These are phyloP conservation scores for Talaromyces stipitatus DNA, from an alignment of 495 filamentous ascomycete species.

Conservation along the genomic window DNA sequence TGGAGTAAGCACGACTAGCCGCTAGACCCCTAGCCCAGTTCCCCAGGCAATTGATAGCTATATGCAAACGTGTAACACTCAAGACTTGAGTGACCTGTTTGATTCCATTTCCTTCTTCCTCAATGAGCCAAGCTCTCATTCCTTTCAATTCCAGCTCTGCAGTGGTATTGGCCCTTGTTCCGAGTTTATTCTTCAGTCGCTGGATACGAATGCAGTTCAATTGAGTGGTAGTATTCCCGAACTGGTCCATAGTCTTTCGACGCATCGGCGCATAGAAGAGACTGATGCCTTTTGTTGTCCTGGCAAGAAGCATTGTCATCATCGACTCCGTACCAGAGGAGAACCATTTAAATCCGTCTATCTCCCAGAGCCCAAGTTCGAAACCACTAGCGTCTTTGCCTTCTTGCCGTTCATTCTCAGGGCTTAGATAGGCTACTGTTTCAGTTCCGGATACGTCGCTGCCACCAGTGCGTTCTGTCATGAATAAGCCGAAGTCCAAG, in stretches of 20 bases:
- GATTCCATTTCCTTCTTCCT: slow-evolving; percentile 46
- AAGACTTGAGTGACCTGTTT: slow-evolving; percentile 51
- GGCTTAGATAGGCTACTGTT: slow-evolving; percentile 38
- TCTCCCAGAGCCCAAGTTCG: slow-evolving; percentile 49
- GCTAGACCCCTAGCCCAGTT: slow-evolving; percentile 46
- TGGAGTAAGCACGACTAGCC: slow-evolving; percentile 43
- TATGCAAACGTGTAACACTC: slow-evolving; percentile 53
- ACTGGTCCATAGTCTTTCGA: slow-evolving; percentile 22
- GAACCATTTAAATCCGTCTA: slow-evolving; percentile 64
- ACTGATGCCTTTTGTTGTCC: slow-evolving; percentile 38
- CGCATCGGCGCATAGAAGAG: slow-evolving; percentile 55
- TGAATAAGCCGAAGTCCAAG: slow-evolving; percentile 70
- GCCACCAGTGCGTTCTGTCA: slow-evolving; percentile 61
- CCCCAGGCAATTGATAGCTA: slow-evolving; percentile 39
- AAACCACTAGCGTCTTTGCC: slow-evolving; percentile 22
- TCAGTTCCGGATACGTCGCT: slow-evolving; percentile 56
- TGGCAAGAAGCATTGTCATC: slow-evolving; percentile 54
- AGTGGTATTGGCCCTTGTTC: slow-evolving; percentile 53
- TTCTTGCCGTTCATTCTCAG: slow-evolving; percentile 5
- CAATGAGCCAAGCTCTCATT: slow-evolving; percentile 51
- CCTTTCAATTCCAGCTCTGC: slow-evolving; percentile 51
- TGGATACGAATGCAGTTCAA: slow-evolving; percentile 55
- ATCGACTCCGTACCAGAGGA: slow-evolving; percentile 54
- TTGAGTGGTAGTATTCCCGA: slow-evolving; percentile 12
- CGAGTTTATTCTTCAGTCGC: slow-evolving; percentile 55